These are phyloP conservation scores for Rostrohypoxylon terebratum DNA, from an alignment of 495 filamentous ascomycete genomes.

Conservation along the genomic window DNA sequence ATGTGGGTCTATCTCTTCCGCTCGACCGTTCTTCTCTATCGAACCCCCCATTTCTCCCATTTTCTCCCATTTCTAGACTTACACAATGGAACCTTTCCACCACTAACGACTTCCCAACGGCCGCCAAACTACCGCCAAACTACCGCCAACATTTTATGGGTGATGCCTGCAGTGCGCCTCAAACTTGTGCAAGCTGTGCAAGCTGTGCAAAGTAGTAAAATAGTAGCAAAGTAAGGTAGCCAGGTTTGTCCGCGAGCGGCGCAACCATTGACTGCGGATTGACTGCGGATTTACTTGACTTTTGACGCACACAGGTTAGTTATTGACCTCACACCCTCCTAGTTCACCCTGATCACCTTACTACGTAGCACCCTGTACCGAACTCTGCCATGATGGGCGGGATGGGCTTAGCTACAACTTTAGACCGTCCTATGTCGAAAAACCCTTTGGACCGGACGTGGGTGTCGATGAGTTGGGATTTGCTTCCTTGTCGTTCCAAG, in stretches of 20 bases:
- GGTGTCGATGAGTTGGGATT: constrained; percentile 21
- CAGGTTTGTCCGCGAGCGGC: constrained; percentile 4
- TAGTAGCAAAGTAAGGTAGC: too few species aligned
- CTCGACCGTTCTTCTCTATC: constrained; percentile 46
- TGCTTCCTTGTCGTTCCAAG: constrained; percentile 6
- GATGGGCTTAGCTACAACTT: constrained; percentile 12
- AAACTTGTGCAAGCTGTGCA: not conserved
- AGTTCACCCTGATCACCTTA: constrained; percentile 17
- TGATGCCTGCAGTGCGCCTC: constrained; percentile 25
- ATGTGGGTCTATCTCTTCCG: constrained; percentile 48
- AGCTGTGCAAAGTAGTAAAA: too few species aligned
- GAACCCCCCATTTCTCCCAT: constrained; percentile 9
- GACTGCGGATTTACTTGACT: constrained; percentile 37
- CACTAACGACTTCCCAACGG: not conserved
- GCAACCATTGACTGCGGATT: not conserved
- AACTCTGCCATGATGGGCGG: constrained; percentile 26
- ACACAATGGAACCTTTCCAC: constrained; percentile 26
- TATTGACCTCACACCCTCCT: constrained; percentile 43
- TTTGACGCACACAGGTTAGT: constrained; percentile 37
- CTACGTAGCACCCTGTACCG: constrained; percentile 31
- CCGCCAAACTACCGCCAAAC: too few species aligned
- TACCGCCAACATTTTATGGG: not conserved
- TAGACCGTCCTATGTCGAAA: constrained; percentile 16
- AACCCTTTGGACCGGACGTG: constrained; percentile 40
- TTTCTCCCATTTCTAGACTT: constrained; percentile 28